Evolutionary conservation across 2,329 filamentous ascomycete genomes (phyloP).

Genomic region (Grosmannia huntii): DNA sequence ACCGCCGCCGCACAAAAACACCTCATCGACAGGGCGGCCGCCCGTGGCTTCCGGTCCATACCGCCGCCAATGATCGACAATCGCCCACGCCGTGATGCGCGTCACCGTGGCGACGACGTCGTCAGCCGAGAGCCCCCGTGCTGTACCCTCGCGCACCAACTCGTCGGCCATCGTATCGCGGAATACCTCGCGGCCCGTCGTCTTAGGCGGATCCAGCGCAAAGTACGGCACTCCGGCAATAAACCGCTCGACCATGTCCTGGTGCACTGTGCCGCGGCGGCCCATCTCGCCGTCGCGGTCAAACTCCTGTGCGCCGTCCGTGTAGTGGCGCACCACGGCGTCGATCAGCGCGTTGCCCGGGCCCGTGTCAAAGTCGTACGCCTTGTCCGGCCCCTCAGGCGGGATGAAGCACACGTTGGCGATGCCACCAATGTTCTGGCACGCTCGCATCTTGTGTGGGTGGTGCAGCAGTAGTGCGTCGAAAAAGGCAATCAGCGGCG

Average conservation of each 20-base stretch:
- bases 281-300: conserved; percentile 40
- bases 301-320: conserved; percentile 33
- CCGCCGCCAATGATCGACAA: conserved; percentile 33
- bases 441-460: conserved; percentile 41
- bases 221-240: conserved; percentile 35
- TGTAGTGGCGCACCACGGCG: conserved; percentile 40
- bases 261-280: conserved; percentile 32
- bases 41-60: conserved; percentile 28
- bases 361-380: conserved; percentile 41
- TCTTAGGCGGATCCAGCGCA: conserved; percentile 36
- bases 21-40: conserved; percentile 27
- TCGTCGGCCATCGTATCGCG: conserved; percentile 40
- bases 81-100: conserved; percentile 44
- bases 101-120: conserved; percentile 47
- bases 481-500: conserved; percentile 44
- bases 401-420: conserved; percentile 49
- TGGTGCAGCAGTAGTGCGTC: conserved; percentile 43
- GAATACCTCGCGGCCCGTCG: conserved; percentile 44
- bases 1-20: conserved; percentile 49
- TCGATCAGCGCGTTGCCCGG: conserved; percentile 45
- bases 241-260: conserved; percentile 39
- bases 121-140: conserved; percentile 30
- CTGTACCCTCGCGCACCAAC: conserved; percentile 32
- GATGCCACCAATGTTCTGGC: conserved; percentile 50
- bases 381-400: conserved; percentile 25